Base-by-base conservation (phyloP, 176 grass and related monocot species). In the Echinochloa phyllopogon region DNA sequence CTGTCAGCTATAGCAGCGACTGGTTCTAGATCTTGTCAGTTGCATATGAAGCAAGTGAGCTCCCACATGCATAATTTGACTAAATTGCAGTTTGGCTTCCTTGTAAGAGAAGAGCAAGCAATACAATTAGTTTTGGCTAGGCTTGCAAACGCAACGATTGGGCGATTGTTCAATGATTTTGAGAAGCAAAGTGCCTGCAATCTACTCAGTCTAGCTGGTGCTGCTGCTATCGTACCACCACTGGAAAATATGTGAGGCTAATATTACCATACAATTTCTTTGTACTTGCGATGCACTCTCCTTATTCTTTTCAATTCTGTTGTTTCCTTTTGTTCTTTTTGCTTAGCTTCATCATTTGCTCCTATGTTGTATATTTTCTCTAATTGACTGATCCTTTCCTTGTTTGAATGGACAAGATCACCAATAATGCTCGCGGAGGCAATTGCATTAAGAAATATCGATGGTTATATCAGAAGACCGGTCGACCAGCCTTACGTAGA, bases 211-310 rank as follows among this genome's bases (percentile, higher is more conserved):
- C 78, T 99, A 78, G 89, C 91, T 57, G 80, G 83, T 52, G 53
- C 88, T 88, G 80, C 84, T 83, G 52, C 86, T 64, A 71, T 78
- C 0, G 66, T 89, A 74, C 96, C 93, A 45, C 87, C 88, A 71
- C 79, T 99, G 53, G 91, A 92, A 70, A 92, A 92, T 86, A 90
- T 87, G 96, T 99, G 84, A 89, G 87, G 21, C 65, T 38, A 24
- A 84, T 14, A 55, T 13, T 37, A 33, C 27, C 65, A 6, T 69
- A 52, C 13, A 16, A 29, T 72, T 44, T 62, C 1, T 76, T 49
- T 81, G 25, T 16, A 40, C 18, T 45, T 79, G 18, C 84, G 25
- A 33, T 72, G 73, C 9, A 68, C 17, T 83, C 55, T 66, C 3
- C 10, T 83, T 51, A 20, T 10, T 52, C 15, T 17, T 67, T 50